Conservation (phyloP, 495 filamentous ascomycete species). For the Xylaria bambusicola region DNA sequence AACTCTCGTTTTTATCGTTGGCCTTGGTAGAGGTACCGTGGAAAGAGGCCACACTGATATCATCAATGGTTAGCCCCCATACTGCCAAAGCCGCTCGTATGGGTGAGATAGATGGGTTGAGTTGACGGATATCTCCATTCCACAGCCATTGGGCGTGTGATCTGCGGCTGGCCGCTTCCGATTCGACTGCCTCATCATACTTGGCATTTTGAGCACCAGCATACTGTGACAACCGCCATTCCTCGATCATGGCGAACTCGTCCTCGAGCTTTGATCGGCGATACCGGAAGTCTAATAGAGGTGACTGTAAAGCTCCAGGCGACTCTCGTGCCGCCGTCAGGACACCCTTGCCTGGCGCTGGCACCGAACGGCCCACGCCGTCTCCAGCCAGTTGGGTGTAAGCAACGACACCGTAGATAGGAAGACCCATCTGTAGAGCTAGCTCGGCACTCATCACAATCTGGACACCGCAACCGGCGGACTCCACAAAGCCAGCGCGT, state of each 20-base stretch:
- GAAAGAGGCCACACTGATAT: slow-evolving; percentile 81
- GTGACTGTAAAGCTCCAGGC: slow-evolving; percentile 75
- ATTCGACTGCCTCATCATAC: slow-evolving; percentile 71
- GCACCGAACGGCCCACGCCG: slow-evolving; percentile 62
- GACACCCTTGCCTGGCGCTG: slow-evolving; percentile 83
- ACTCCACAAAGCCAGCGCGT: slow-evolving; percentile 87
- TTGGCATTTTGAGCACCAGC: slow-evolving; percentile 65
- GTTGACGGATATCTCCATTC: slow-evolving; percentile 86
- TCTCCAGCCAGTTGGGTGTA: slow-evolving; percentile 86
- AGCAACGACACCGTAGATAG: slow-evolving; percentile 82
- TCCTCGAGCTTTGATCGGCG: slow-evolving; percentile 77
- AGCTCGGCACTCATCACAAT: slow-evolving; percentile 74
- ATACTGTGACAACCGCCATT: slow-evolving; percentile 84
- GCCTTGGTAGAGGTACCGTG: slow-evolving; percentile 86
- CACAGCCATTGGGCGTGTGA: slow-evolving; percentile 75
- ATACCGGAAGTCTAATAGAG: slow-evolving; percentile 82
- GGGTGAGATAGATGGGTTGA: slow-evolving; percentile 78
- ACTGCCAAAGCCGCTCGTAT: slow-evolving; percentile 80
- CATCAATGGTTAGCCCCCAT: slow-evolving; percentile 86
- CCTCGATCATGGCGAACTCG: slow-evolving; percentile 76
- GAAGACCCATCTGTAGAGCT: slow-evolving; percentile 74
- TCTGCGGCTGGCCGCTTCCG: slow-evolving; percentile 76
- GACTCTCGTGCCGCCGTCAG: slow-evolving; percentile 81
- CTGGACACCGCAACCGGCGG: slow-evolving; percentile 86
- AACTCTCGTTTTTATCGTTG: slow-evolving; percentile 90